These are phyloP conservation scores for Candida ponderosae DNA, from an alignment of 805 yeast genomes.

Conservation along the genomic window DNA sequence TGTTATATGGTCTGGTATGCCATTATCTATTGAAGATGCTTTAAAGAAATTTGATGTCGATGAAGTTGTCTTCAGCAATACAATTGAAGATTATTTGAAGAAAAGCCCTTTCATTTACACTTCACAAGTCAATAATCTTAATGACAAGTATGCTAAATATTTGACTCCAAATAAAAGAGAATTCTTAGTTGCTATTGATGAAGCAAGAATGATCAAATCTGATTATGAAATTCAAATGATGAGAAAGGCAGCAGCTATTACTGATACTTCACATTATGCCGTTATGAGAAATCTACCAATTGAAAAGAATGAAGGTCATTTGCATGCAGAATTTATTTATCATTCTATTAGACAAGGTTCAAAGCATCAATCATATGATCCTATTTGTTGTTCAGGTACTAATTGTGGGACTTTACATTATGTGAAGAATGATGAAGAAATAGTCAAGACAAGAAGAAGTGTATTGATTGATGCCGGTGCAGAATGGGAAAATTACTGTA, in stretches of 20 bases:
- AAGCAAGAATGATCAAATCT: conserved; percentile 80
- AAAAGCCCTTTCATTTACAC: conserved; percentile 32
- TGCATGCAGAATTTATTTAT: conserved; percentile 92
- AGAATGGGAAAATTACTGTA: conserved; percentile 89
- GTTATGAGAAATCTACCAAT: conserved; percentile 91
- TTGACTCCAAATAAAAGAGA: conserved; percentile 38
- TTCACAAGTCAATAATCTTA: conserved; percentile 45
- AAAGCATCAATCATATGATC: conserved; percentile 83
- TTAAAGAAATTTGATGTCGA: conserved; percentile 67
- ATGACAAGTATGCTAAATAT: conserved; percentile 22
- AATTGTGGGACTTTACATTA: conserved; percentile 89
- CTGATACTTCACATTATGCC: conserved; percentile 83
- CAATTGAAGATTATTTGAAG: conserved; percentile 29
- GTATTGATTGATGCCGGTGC: conserved; percentile 94
- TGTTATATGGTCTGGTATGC: conserved; percentile 95
- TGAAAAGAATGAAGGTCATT: conserved; percentile 80
- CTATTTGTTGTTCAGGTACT: conserved; percentile 92
- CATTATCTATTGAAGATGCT: conserved; percentile 63
- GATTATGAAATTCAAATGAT: conserved; percentile 68
- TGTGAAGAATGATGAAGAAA: conserved; percentile 65
- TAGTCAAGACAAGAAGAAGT: conserved; percentile 51
- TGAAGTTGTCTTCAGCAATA: conserved; percentile 57
- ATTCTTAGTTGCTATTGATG: conserved; percentile 74
- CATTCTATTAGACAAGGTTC: conserved; percentile 94
- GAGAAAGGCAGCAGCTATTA: conserved; percentile 74